A percentile compares a stretch with the other conserved stretches of the same genome.
Evolutionary conservation across 805 yeast species (phyloP).

Genomic region (Peterozyma xylosa): DNA sequence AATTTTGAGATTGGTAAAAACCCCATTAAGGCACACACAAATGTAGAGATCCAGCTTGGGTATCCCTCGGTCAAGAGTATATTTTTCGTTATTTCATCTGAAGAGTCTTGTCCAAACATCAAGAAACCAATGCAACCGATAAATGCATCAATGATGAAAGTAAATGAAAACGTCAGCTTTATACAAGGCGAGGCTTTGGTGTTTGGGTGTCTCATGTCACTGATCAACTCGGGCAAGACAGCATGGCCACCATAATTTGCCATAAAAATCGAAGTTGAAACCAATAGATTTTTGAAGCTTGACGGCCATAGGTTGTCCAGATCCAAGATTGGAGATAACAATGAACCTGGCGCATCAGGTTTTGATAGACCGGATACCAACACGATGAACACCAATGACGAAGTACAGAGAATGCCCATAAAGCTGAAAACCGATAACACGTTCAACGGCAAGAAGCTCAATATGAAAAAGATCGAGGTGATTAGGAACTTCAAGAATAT

Average conservation of each 20-base stretch:
- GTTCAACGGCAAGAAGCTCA: slow-evolving; percentile 66
- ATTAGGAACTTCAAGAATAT: slow-evolving; percentile 33
- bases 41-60: slow-evolving; percentile 36
- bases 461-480: slow-evolving; percentile 29
- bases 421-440: slow-evolving; percentile 62
- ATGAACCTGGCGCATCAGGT: slow-evolving; percentile 63
- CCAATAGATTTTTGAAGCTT: slow-evolving; percentile 39
- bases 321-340: slow-evolving; percentile 41
- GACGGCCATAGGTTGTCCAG: slow-evolving; percentile 63
- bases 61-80: slow-evolving; percentile 35
- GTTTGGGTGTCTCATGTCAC: slow-evolving; percentile 64
- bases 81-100: slow-evolving; percentile 46
- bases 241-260: slow-evolving; percentile 88
- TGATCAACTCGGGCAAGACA: slow-evolving; percentile 64
- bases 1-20: slow-evolving; percentile 77
- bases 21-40: slow-evolving; percentile 66
- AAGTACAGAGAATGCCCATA: slow-evolving; percentile 65
- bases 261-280: slow-evolving; percentile 60
- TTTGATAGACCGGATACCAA: slow-evolving; percentile 59
- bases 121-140: slow-evolving; percentile 63
- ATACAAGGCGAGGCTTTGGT: slow-evolving; percentile 43
- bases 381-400: slow-evolving; percentile 53
- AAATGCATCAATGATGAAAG: slow-evolving; percentile 50
- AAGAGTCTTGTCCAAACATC: slow-evolving; percentile 44
- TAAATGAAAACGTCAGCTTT: slow-evolving; percentile 50